Conservation (phyloP, 768 basidiomycete genomes). For the Russula virescens region DNA sequence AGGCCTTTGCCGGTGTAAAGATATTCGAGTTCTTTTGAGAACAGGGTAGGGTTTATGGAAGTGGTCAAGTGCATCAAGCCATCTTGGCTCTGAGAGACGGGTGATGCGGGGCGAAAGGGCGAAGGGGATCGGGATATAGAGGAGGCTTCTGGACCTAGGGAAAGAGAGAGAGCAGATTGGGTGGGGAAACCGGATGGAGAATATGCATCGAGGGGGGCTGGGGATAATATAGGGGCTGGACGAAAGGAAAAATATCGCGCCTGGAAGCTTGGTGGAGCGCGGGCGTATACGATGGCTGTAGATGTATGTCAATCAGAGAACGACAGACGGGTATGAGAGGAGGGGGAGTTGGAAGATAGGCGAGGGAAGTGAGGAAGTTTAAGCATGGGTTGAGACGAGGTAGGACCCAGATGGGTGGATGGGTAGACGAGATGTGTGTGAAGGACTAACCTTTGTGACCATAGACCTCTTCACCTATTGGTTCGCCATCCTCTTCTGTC, state of each 20-base stretch:
- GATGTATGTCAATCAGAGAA: neutral
- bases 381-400: no score
- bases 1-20: slow-evolving; percentile 90
- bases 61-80: slow-evolving; percentile 58
- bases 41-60: slow-evolving; percentile 69
- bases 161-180: slow-evolving; percentile 58
- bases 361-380: neutral
- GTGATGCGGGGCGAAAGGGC: slow-evolving; percentile 35
- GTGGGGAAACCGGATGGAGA: slow-evolving; percentile 44
- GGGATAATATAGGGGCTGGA: slow-evolving; percentile 49
- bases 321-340: neutral
- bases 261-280: slow-evolving; percentile 90
- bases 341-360: no score
- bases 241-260: slow-evolving; percentile 79
- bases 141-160: slow-evolving; percentile 39
- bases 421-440: neutral
- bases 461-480: slow-evolving; percentile 57
- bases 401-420: no score
- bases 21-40: slow-evolving; percentile 88
- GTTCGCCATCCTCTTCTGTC: slow-evolving; percentile 42
- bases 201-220: slow-evolving; percentile 36
- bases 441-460: slow-evolving; percentile 82
- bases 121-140: slow-evolving; percentile 42
- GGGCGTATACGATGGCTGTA: slow-evolving; percentile 87
- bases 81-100: slow-evolving; percentile 35